Percentiles rank a stretch among this genome's conserved stretches.
Conservation (phyloP, 352 stramenopile genomes). For the Phytophthora ohioensis region DNA sequence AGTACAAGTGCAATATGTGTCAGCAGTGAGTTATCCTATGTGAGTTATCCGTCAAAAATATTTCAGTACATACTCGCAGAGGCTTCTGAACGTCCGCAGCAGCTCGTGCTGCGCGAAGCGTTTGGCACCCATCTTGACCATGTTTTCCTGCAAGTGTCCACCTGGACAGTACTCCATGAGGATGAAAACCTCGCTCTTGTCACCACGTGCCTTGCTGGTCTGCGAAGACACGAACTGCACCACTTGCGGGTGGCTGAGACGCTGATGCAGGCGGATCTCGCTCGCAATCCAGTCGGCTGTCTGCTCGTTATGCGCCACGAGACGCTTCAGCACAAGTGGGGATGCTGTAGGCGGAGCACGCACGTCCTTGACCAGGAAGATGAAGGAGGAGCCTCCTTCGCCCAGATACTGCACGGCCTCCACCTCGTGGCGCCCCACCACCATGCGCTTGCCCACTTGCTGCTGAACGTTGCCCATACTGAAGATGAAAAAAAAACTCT, state of each 20-base stretch:
- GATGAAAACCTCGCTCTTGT: constrained; percentile 93
- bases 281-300: constrained; percentile 67
- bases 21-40: too few relatives aligned
- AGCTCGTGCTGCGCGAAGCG: constrained; percentile 77
- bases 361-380: constrained; percentile 83
- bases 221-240: constrained; percentile 76
- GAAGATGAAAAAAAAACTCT: not conserved
- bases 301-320: constrained; percentile 77
- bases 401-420: constrained; percentile 80
- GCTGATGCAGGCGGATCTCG: constrained; percentile 81
- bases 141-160: constrained; percentile 94
- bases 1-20: too few relatives aligned
- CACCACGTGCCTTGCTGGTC: constrained; percentile 43
- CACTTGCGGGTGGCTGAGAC: constrained; percentile 70
- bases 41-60: not conserved
- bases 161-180: constrained; percentile 97
- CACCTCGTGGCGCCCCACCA: constrained; percentile 70
- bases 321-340: constrained; percentile 77
- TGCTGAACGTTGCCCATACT: constrained; percentile 83
- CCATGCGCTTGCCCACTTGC: constrained; percentile 74
- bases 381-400: constrained; percentile 84
- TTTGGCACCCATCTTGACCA: constrained; percentile 87
- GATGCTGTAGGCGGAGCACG: constrained; percentile 34
- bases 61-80: constrained; percentile 68
- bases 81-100: constrained; percentile 66